Percentiles rank a stretch among this genome's conserved stretches.
Evolutionary conservation across 768 basidiomycete genomes (phyloP).

Genomic region (Lentinula guzmanii): DNA sequence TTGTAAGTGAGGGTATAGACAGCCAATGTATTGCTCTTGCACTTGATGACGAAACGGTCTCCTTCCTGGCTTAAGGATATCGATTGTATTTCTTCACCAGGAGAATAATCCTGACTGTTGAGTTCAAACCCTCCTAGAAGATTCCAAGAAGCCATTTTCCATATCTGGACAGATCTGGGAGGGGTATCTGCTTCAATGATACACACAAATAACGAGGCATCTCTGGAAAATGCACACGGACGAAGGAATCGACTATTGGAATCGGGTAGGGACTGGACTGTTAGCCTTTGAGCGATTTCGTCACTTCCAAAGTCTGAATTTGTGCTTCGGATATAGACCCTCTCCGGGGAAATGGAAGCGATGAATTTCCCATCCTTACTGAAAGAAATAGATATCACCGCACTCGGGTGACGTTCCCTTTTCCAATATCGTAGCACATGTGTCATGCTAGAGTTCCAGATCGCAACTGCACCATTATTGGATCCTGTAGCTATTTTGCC

Average conservation of each 20-base stretch:
- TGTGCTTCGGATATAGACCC: not conserved
- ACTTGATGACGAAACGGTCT: not conserved
- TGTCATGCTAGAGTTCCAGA: conserved; percentile 3
- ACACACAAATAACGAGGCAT: not conserved
- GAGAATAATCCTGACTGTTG: not conserved
- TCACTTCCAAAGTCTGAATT: not conserved
- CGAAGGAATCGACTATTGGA: not conserved
- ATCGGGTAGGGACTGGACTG: not conserved
- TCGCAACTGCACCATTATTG: not conserved
- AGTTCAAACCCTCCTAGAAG: not conserved
- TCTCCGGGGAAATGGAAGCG: conserved; percentile 1
- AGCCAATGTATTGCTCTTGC: not conserved
- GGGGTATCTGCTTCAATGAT: not conserved
- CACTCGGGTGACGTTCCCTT: not conserved
- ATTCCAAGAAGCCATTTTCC: not conserved
- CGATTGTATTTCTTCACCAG: not conserved
- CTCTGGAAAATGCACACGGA: not conserved
- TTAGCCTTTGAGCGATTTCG: not conserved
- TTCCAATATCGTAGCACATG: not conserved
- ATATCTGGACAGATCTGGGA: not conserved
- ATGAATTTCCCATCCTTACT: not conserved
- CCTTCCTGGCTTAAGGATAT: not conserved
- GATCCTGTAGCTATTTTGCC: conserved; percentile 3
- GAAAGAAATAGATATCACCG: not conserved
- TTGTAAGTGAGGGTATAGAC: not conserved